Percentiles rank a stretch among this genome's conserved stretches.
Evolutionary conservation across 1,284 basidiomycete species (phyloP).

Genomic region (Puccinia horiana): DNA sequence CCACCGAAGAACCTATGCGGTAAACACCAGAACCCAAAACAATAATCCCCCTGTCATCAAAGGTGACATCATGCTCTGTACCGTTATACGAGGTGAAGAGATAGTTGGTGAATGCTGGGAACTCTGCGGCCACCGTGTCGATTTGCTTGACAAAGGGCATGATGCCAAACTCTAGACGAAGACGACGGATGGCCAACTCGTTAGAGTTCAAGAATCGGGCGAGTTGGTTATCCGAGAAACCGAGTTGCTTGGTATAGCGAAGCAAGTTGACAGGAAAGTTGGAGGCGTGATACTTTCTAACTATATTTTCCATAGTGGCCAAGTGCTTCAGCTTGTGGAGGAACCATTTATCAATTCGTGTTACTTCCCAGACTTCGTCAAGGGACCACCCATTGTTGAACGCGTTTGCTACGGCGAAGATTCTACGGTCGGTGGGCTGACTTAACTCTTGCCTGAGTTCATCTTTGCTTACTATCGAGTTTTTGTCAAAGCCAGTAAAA

Average conservation of each 20-base stretch:
- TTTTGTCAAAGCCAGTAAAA: slow-evolving; percentile 85
- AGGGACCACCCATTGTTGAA: slow-evolving; percentile 87
- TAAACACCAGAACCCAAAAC: slow-evolving; percentile 98
- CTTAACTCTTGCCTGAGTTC: slow-evolving; percentile 80
- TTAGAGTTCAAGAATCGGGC: slow-evolving; percentile 78
- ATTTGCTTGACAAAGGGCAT: slow-evolving; percentile 96
- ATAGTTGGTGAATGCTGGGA: slow-evolving; percentile 98
- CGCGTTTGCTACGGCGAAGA: slow-evolving; percentile 86
- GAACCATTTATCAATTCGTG: slow-evolving; percentile 98
- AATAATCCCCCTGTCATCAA: slow-evolving; percentile 90
- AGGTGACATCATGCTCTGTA: slow-evolving; percentile 82
- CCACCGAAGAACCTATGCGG: slow-evolving; percentile 96
- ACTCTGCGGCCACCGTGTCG: slow-evolving; percentile 97
- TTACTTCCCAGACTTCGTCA: slow-evolving; percentile 94
- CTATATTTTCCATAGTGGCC: slow-evolving; percentile 70
- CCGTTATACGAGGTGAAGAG: slow-evolving; percentile 98
- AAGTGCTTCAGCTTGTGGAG: slow-evolving; percentile 82
- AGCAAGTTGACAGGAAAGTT: slow-evolving; percentile 70
- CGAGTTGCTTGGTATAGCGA: slow-evolving; percentile 85
- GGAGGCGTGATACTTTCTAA: slow-evolving; percentile 70
- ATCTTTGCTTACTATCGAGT: slow-evolving; percentile 64
- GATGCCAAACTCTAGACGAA: slow-evolving; percentile 81
- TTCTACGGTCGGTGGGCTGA: slow-evolving; percentile 86
- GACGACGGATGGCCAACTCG: slow-evolving; percentile 80
- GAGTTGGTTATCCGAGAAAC: slow-evolving; percentile 91